Base-by-base conservation (phyloP, 805 yeast species). In the Nakazawaea wyomingensis region DNA sequence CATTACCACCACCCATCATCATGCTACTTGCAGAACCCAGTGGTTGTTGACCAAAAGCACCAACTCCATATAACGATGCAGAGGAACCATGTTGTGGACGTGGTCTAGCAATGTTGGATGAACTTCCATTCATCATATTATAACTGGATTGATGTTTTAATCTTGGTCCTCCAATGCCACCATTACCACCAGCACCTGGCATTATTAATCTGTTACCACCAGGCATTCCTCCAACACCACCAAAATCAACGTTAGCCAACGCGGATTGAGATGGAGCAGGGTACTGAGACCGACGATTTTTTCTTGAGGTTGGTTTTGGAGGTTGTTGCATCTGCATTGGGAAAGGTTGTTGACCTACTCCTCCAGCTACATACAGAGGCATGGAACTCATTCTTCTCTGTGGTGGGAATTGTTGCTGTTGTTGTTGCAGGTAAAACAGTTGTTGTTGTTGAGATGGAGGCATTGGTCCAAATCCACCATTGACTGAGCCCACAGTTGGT, bases 291-390 rank as follows among this genome's bases (percentile, higher is more conserved):
- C 66, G 68, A 48, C 76, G 60, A 24, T 44, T 38, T 55, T 71
- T 71, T 50, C 76, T 59, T 4, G 70, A 63, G n/a, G 75, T 65
- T 29, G 70, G 67, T 44, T 62, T 64, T 45, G 64, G 64, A 16
- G 54, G 61, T 37, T 62, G 52, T 36, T 46, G 43, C 26, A 28
- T 18, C 40, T 35, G 36, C 39, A 40, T 19, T 48, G 31, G 51
- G 28, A 44, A 43, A 48, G 46, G 51, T 48, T 39, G 46, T 54
- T n/a, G n/a, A n/a, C n/a, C n/a, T n/a, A n/a, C n/a, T n/a, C n/a
- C n/a, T n/a, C 27, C 27, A 24, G 11, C 27, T 9, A 8, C 42
- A 47, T 50, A 45, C 44, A 53, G 22, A 49, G 42, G 36, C 21
- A 51, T 52, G 3, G 62, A 51, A n/a, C 57, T 55, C 48, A 55